A percentile compares a stretch with the other conserved stretches of the same genome.
These are phyloP conservation scores for Candida khao-thaluensis DNA, from an alignment of 805 yeast genomes.

Conservation along the genomic window DNA sequence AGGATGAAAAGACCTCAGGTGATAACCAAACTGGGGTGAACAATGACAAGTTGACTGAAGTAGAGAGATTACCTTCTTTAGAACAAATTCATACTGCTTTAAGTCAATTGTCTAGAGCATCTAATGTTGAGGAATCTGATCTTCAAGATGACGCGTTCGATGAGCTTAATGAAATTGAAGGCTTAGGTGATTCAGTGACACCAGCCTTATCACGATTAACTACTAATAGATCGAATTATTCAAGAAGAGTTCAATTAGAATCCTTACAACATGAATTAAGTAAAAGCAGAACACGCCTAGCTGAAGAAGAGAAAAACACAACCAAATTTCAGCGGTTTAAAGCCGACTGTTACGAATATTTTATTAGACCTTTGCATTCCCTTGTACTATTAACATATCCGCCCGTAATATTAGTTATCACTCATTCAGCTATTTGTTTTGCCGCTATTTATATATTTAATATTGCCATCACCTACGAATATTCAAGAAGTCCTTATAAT, in stretches of 20 bases:
- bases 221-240: conserved; percentile 33
- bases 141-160: conserved; percentile 12
- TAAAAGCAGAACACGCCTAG: conserved; percentile 6
- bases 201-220: conserved; percentile 38
- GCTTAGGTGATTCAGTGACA: conserved; percentile 39
- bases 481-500: conserved; percentile 64
- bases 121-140: conserved; percentile 2
- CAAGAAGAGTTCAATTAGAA: conserved; percentile 26
- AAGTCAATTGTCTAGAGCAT: conserved; percentile 7
- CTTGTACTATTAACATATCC: conserved; percentile 64
- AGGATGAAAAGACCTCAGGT: conserved; percentile 6
- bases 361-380: conserved; percentile 61
- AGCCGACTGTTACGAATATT: conserved; percentile 40
- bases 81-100: conserved; percentile 4
- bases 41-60: neutral
- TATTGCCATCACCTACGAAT: conserved; percentile 65
- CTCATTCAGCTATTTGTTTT: conserved; percentile 70
- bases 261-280: conserved; percentile 16
- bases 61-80: conserved; percentile 1
- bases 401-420: conserved; percentile 66
- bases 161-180: conserved; percentile 17
- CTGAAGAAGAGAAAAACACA: neutral
- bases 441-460: conserved; percentile 71
- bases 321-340: conserved; percentile 12
- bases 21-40: neutral